Evolutionary conservation across 768 basidiomycete species (phyloP), one percentile per base, ranked within the genome.

Genomic region (Fomitopsis pulvina): DNA sequence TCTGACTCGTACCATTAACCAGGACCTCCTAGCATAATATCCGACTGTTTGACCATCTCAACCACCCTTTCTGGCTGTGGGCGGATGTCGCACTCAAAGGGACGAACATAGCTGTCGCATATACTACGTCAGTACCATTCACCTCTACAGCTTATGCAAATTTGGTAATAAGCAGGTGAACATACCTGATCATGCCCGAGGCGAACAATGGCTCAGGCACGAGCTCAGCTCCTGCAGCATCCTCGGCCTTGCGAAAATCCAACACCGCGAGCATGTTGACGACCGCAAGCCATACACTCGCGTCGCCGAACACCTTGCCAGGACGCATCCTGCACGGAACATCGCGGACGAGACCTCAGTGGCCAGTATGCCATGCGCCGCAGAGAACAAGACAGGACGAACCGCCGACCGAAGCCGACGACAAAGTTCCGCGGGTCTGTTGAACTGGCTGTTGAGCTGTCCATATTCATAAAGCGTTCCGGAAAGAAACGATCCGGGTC

Each of bases 261-360:
- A 80, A 68, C 9, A 72, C 63, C 14, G 77, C 69, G 37, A 76
- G 57, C 11, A 81, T 63, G 48, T 63, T 67, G 0, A 75, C 69
- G 14, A 69, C 68, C 37, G 74, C 70, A 41, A 72, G 58, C 73
- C 72, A 82, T 24, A 76, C 58, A 47, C 65, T 71, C 2, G 66
- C 54, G 45, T 79, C 74, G 2, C 76, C 80, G 47, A 82, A 71
- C 55, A 77, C 66, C 37, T 73, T 66, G 8, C 81, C 79, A 5
- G 80, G 78, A 54, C 81, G 82, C 47, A 73, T 67, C 50, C 77
- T 77, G 40, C 34, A 37, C 18, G 34, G 14, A 37, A 16, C 34
- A 22, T 28, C 24, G 16, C 2, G 14, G n/a, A 22, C 24, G 25
- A 2, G 32, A 30, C 24, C n/a, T 21, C 21, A n/a, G n/a, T n/a